Conservation (phyloP, 164 flowering plant species). For the Aristolochia fimbriata region DNA sequence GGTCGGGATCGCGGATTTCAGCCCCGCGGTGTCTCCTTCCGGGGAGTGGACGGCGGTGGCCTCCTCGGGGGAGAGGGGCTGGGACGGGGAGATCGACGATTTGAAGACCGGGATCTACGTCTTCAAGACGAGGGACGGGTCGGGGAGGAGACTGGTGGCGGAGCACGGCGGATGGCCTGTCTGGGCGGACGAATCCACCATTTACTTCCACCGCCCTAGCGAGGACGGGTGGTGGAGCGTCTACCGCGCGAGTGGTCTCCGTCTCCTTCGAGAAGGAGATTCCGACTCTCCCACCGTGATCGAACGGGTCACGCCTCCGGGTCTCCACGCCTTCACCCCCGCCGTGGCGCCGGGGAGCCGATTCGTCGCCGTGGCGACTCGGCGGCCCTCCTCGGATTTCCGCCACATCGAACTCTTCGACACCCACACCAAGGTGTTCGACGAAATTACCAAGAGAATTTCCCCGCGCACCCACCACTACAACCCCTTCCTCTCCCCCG, state of each 20-base stretch:
- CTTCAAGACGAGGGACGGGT: conserved; percentile 57
- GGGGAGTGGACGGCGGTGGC: conserved; percentile 81
- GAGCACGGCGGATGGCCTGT: conserved; percentile 92
- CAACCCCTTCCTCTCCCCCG: conserved; percentile 76
- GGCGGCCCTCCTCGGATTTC: conserved; percentile 50
- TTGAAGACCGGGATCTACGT: conserved; percentile 59
- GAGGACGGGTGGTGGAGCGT: conserved; percentile 79
- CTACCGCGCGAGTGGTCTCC: conserved; percentile 47
- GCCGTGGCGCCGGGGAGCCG: conserved; percentile 27
- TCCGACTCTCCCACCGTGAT: conserved; percentile 15
- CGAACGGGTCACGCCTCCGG: conserved; percentile 77
- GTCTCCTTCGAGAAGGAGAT: conserved; percentile 11
- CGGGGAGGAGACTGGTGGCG: conserved; percentile 48
- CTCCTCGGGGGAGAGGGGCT: conserved; percentile 58
- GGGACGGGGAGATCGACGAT: conserved; percentile 74
- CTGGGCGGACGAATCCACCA: conserved; percentile 65
- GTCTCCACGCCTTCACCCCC: conserved; percentile 85
- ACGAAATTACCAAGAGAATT: conserved; percentile 40
- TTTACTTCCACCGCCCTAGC: conserved; percentile 63
- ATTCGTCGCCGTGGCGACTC: conserved; percentile 71
- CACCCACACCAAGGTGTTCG: conserved; percentile 30
- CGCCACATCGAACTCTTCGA: conserved; percentile 76
- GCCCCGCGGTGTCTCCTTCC: conserved; percentile 84
- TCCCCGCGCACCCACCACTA: conserved; percentile 62
- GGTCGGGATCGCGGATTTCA: conserved; percentile 54